These are phyloP conservation scores for Neurospora sp. DNA, from an alignment of 495 filamentous ascomycete species.

Conservation along the genomic window DNA sequence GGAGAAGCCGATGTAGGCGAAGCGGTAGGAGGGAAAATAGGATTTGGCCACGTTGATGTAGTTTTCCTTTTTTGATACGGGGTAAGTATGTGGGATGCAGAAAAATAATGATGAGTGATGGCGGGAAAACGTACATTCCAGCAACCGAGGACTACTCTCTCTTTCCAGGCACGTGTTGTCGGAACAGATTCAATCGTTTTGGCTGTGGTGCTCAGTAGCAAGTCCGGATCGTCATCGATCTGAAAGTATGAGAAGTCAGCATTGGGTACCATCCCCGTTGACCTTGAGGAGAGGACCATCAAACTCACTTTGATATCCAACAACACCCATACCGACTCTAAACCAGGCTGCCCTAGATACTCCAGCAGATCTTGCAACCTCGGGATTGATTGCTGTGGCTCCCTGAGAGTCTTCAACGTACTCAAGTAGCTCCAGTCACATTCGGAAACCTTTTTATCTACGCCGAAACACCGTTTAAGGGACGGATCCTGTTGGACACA, in stretches of 20 bases:
- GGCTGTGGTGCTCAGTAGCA: slow-evolving; percentile 56
- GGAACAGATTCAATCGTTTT: slow-evolving; percentile 47
- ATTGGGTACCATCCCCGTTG: neutral
- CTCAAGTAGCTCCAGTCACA: slow-evolving; percentile 65
- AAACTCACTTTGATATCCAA: slow-evolving; percentile 73
- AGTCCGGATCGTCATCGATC: slow-evolving; percentile 58
- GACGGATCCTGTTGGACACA: slow-evolving; percentile 50
- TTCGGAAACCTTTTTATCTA: slow-evolving; percentile 57
- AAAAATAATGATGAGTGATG: neutral
- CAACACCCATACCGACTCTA: slow-evolving; percentile 65
- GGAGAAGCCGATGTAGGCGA: slow-evolving; percentile 66
- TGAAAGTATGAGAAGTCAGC: slow-evolving; percentile 3
- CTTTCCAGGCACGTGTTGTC: slow-evolving; percentile 48
- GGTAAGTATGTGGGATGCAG: neutral
- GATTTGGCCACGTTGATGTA: slow-evolving; percentile 49
- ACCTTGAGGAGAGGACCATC: neutral
- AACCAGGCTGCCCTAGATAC: slow-evolving; percentile 50
- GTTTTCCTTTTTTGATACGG: slow-evolving; percentile 28
- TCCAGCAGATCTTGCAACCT: slow-evolving; percentile 65
- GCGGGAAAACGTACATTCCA: slow-evolving; percentile 51
- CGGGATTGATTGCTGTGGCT: slow-evolving; percentile 62
- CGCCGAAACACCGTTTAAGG: slow-evolving; percentile 71
- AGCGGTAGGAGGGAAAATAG: slow-evolving; percentile 56
- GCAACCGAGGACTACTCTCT: slow-evolving; percentile 64
- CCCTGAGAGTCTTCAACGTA: slow-evolving; percentile 52